These are phyloP conservation scores for Colletotrichum sp. DNA, from an alignment of 2,329 filamentous ascomycete genomes.

Conservation along the genomic window DNA sequence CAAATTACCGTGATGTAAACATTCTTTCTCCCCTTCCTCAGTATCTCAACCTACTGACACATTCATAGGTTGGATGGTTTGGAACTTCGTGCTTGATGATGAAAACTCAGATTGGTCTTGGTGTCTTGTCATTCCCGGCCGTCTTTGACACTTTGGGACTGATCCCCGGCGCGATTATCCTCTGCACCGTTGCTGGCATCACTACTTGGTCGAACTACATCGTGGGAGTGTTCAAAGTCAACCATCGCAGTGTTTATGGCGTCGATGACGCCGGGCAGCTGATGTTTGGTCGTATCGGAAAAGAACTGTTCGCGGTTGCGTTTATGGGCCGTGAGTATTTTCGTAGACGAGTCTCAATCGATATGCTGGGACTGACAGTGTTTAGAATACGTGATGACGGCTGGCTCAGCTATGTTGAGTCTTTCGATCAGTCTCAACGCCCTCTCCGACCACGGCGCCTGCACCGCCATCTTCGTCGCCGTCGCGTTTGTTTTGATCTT, in stretches of 20 bases:
- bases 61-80: slow-evolving; percentile 42
- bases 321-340: slow-evolving; percentile 35
- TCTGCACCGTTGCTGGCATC: slow-evolving; percentile 42
- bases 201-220: slow-evolving; percentile 55
- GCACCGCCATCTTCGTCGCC: slow-evolving; percentile 44
- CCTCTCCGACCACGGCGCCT: slow-evolving; percentile 40
- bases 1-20: neutral
- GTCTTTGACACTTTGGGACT: slow-evolving; percentile 50
- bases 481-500: slow-evolving; percentile 34
- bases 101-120: slow-evolving; percentile 48
- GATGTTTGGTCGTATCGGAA: slow-evolving; percentile 50
- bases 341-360: neutral
- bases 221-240: slow-evolving; percentile 52
- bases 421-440: slow-evolving; percentile 45
- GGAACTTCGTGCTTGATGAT: slow-evolving; percentile 49
- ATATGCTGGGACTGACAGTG: neutral
- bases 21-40: neutral
- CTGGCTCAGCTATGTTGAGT: slow-evolving; percentile 45
- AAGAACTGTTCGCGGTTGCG: slow-evolving; percentile 41
- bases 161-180: slow-evolving; percentile 49
- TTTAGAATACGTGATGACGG: slow-evolving; percentile 27
- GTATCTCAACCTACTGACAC: neutral
- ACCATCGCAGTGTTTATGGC: slow-evolving; percentile 53
- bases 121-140: slow-evolving; percentile 51
- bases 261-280: slow-evolving; percentile 56